These are phyloP conservation scores for Ogataea methanolica DNA, from an alignment of 805 yeast genomes.

Conservation along the genomic window DNA sequence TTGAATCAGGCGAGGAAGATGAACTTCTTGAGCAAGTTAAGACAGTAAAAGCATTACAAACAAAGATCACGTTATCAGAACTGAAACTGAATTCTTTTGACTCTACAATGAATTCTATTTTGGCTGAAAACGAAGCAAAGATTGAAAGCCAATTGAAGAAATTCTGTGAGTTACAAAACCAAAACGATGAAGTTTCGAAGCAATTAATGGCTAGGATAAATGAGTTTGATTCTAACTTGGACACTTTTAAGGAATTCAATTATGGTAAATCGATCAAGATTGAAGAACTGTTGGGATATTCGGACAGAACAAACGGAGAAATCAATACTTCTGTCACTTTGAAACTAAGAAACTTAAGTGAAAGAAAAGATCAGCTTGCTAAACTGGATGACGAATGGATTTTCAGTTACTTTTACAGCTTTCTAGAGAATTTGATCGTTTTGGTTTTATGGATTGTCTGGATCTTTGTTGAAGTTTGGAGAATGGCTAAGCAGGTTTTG, in stretches of 20 bases:
- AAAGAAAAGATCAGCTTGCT: conserved; percentile 38
- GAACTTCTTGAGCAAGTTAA: conserved; percentile 12
- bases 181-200: conserved; percentile 19
- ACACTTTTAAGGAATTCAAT: conserved; percentile 17
- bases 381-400: conserved; percentile 29
- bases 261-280: conserved; percentile 36
- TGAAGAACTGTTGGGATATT: conserved; percentile 55
- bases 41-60: conserved; percentile 11
- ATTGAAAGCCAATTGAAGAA: conserved; percentile 23
- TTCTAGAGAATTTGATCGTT: conserved; percentile 50
- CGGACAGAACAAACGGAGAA: conserved; percentile 69
- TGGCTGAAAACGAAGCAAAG: conserved; percentile 17
- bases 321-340: conserved; percentile 66
- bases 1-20: not conserved
- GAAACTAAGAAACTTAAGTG: conserved; percentile 51
- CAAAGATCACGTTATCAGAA: conserved; percentile 12
- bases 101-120: conserved; percentile 12
- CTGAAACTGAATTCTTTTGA: conserved; percentile 15
- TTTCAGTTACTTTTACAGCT: conserved; percentile 36
- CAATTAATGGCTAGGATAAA: conserved; percentile 14
- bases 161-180: conserved; percentile 29
- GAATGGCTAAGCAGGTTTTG: conserved; percentile 26
- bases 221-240: conserved; percentile 18
- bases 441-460: conserved; percentile 49
- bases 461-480: conserved; percentile 48